Conservation (phyloP, 768 basidiomycete species). For the Melanogaster broomeanus region DNA sequence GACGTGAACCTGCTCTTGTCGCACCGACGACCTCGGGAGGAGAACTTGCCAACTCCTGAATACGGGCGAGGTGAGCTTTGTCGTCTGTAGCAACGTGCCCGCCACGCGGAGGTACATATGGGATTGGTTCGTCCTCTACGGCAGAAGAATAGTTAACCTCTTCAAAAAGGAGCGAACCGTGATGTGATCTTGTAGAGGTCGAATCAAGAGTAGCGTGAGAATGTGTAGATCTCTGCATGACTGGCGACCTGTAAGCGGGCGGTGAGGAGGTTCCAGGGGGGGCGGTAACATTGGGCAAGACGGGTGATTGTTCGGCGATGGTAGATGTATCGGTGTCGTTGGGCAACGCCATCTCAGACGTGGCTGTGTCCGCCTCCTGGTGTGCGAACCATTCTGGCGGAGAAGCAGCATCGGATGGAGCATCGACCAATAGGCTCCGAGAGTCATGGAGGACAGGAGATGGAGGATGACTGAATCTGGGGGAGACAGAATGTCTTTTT, state of each 20-base stretch:
- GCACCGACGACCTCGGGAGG: slow-evolving; percentile 38
- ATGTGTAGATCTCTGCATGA: slow-evolving; percentile 14
- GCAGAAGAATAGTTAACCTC: not conserved
- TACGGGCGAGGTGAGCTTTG: slow-evolving; percentile 55
- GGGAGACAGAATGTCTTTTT: slow-evolving; percentile 9
- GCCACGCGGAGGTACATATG: slow-evolving; percentile 34
- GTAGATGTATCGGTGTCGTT: not conserved
- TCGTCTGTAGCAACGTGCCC: slow-evolving; percentile 73
- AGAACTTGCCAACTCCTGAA: slow-evolving; percentile 52
- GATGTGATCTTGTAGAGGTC: slow-evolving; percentile 13
- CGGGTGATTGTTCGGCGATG: slow-evolving; percentile 1
- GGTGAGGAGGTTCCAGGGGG: slow-evolving; percentile 33
- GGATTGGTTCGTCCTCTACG: slow-evolving; percentile 20
- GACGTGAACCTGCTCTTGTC: slow-evolving; percentile 12
- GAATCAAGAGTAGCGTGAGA: slow-evolving; percentile 6
- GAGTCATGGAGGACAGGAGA: slow-evolving; percentile 20
- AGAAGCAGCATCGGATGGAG: slow-evolving; percentile 20
- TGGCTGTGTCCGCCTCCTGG: slow-evolving; percentile 4
- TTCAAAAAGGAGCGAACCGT: slow-evolving; percentile 5
- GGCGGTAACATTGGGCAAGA: slow-evolving; percentile 8
- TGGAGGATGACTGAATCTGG: slow-evolving; percentile 9
- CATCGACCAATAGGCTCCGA: slow-evolving; percentile 3
- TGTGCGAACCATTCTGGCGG: slow-evolving; percentile 30
- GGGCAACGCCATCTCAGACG: not conserved
- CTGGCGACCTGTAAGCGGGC: slow-evolving; percentile 47